phyloP scores from a whole-genome alignment of 129 eudicot genomes.

The Oenanthe sinensis region DNA sequence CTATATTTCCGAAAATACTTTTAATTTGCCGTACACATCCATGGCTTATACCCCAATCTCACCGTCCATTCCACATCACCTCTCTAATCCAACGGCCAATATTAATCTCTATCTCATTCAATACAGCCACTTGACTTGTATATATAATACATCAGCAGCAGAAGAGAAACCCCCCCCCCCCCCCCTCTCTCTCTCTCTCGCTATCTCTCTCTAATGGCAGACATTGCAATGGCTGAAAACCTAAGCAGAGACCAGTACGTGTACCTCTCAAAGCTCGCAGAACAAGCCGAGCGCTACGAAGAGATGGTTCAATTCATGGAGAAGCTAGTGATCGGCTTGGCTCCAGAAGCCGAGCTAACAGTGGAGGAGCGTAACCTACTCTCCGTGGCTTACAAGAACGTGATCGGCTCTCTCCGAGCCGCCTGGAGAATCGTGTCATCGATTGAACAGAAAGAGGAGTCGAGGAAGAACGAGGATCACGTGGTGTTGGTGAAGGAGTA shows the following conservation, averaged over 20 bases:
- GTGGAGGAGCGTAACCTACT: slow-evolving; percentile 71
- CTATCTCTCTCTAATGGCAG: slow-evolving; percentile 19
- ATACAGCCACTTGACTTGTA: neutral
- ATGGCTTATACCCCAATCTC: neutral
- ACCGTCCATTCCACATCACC: neutral
- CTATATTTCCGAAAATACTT: neutral
- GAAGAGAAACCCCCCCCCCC: neutral
- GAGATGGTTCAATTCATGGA: slow-evolving; percentile 67
- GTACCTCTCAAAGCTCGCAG: slow-evolving; percentile 52
- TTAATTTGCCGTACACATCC: neutral
- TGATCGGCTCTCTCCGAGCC: slow-evolving; percentile 74
- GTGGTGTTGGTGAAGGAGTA: slow-evolving; percentile 48
- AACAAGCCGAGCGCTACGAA: slow-evolving; percentile 67
- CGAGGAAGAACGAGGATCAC: slow-evolving; percentile 59
- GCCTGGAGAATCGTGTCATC: slow-evolving; percentile 75
- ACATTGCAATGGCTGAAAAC: slow-evolving; percentile 18
- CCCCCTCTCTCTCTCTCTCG: neutral
- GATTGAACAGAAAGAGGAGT: slow-evolving; percentile 69
- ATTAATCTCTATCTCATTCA: neutral
- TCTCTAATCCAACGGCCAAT: neutral
- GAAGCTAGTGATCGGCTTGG: slow-evolving; percentile 33
- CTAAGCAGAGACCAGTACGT: slow-evolving; percentile 50
- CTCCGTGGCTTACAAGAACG: slow-evolving; percentile 65
- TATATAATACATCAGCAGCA: neutral
- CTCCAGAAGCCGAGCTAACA: slow-evolving; percentile 40